A percentile compares a stretch with the other conserved stretches of the same genome.
Conservation (phyloP, 352 stramenopile genomes). For the Phytophthora crassamura region DNA sequence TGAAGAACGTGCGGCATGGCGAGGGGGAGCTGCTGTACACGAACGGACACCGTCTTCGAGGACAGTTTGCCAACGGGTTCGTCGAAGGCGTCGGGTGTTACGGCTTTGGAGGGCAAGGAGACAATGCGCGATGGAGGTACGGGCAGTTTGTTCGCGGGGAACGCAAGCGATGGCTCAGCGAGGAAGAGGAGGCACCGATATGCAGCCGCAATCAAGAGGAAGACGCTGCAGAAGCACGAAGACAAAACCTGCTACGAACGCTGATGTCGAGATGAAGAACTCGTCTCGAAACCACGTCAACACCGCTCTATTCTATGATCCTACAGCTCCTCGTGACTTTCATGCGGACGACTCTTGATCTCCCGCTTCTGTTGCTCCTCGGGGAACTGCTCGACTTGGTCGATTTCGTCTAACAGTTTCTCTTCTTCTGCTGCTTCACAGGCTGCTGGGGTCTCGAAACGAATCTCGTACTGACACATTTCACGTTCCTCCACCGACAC, state of each 20-base stretch:
- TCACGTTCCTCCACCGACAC: slow-evolving; percentile 90
- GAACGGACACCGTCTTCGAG: slow-evolving; percentile 61
- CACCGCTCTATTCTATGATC: slow-evolving; percentile 26
- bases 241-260: slow-evolving; percentile 18
- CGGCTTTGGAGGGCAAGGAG: slow-evolving; percentile 38
- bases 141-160: slow-evolving; percentile 49
- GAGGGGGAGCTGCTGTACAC: slow-evolving; percentile 54
- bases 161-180: slow-evolving; percentile 55
- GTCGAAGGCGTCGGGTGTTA: slow-evolving; percentile 53
- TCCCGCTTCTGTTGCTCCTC: slow-evolving; percentile 1
- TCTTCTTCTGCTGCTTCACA: slow-evolving; percentile 44
- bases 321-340: slow-evolving; percentile 41
- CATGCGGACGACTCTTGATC: background rate
- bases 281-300: slow-evolving; percentile 2
- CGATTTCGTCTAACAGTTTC: slow-evolving; percentile 26
- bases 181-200: slow-evolving; percentile 49
- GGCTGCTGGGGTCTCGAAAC: slow-evolving; percentile 75
- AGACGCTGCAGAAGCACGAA: slow-evolving; percentile 9
- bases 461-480: slow-evolving; percentile 92
- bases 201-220: slow-evolving; percentile 13
- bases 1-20: slow-evolving; percentile 56
- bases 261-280: slow-evolving; percentile 12
- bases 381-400: slow-evolving; percentile 13
- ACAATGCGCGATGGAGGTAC: slow-evolving; percentile 33
- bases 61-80: slow-evolving; percentile 56